A percentile compares a stretch with the other conserved stretches of the same genome.
Evolutionary conservation across 176 grass and related monocot species (phyloP).

Genomic region (Triticum urartu): DNA sequence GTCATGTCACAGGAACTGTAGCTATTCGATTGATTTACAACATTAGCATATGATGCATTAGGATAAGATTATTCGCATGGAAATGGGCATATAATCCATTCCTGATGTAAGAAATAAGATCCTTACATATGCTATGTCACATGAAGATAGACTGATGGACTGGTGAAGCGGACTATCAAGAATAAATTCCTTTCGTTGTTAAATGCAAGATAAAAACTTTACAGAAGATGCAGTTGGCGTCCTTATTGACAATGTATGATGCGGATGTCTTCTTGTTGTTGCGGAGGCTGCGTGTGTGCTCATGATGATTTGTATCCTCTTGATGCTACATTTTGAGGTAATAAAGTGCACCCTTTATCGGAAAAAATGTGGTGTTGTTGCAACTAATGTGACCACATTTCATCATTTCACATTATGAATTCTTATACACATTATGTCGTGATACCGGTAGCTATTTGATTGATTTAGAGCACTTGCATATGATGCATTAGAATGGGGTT

Average conservation of each 20-base stretch:
- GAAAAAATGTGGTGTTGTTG: background rate
- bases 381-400: background rate
- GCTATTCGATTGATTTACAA: background rate
- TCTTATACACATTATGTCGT: background rate
- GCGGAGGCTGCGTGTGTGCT: too few relatives aligned
- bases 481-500: slow-evolving; percentile 14
- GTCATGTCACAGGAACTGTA: background rate
- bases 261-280: too few relatives aligned
- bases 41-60: slow-evolving; percentile 14
- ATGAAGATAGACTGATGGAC: background rate
- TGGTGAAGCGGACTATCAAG: background rate
- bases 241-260: background rate
- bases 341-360: too few relatives aligned
- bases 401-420: background rate
- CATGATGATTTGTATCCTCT: too few relatives aligned
- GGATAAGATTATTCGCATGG: slow-evolving; percentile 22
- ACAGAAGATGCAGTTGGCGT: background rate
- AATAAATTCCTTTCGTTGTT: background rate
- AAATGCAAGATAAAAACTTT: slow-evolving; percentile 14
- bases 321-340: too few relatives aligned
- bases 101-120: background rate
- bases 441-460: background rate
- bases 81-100: slow-evolving; percentile 1
- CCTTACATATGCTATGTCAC: background rate
- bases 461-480: slow-evolving; percentile 2